These are phyloP conservation scores for Mycena kentingensis DNA, from an alignment of 768 basidiomycete species.

Conservation along the genomic window DNA sequence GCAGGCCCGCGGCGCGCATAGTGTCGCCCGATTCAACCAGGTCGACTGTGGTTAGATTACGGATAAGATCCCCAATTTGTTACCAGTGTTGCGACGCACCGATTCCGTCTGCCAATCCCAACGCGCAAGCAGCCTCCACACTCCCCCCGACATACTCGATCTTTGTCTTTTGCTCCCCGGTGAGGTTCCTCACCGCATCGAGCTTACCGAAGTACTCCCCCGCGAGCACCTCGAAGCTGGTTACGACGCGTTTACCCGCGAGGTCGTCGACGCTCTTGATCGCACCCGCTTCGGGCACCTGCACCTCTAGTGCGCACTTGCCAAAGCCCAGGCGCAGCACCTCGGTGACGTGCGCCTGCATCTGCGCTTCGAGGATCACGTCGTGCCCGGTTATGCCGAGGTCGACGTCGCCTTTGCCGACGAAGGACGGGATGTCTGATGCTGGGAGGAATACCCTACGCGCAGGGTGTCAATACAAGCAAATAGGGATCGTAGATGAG, in stretches of 20 bases:
- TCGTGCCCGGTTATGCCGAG: conserved; percentile 98
- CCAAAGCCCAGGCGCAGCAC: conserved; percentile 87
- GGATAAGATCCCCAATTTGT: conserved; percentile 7
- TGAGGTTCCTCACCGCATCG: conserved; percentile 56
- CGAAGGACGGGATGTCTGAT: conserved; percentile 96
- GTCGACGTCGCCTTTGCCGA: conserved; percentile 95
- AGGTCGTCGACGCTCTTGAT: conserved; percentile 77
- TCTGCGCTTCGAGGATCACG: conserved; percentile 88
- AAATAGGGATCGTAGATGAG: neutral
- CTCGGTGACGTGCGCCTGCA: conserved; percentile 77
- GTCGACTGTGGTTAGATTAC: conserved; percentile 63
- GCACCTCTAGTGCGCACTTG: conserved; percentile 86
- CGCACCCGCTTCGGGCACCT: conserved; percentile 78
- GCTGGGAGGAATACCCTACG: conserved; percentile 94
- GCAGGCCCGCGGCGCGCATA: conserved; percentile 96
- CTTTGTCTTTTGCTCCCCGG: conserved; percentile 63
- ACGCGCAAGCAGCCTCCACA: conserved; percentile 95
- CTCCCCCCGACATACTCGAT: conserved; percentile 97
- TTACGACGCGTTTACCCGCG: conserved; percentile 90
- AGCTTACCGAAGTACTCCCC: conserved; percentile 73
- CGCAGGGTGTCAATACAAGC: neutral
- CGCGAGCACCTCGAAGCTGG: conserved; percentile 90
- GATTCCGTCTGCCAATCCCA: conserved; percentile 96
- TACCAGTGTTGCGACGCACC: conserved; percentile 50
- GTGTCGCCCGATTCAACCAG: conserved; percentile 99